These are phyloP conservation scores for Jaenimonas drosophilae DNA, from an alignment of 208 protist genomes.

Conservation along the genomic window DNA sequence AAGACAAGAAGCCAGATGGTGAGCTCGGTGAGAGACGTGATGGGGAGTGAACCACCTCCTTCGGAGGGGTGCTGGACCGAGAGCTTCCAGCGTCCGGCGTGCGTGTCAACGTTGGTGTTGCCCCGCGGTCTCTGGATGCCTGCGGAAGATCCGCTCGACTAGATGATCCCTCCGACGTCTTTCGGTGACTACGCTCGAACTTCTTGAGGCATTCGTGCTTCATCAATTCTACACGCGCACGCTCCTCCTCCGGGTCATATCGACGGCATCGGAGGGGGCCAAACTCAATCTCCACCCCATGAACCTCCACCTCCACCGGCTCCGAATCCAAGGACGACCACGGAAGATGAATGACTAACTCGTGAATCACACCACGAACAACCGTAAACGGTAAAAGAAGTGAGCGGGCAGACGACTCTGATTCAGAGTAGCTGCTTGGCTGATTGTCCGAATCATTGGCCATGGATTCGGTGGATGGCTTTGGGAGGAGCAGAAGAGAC, in stretches of 20 bases:
- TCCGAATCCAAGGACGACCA: slow-evolving; percentile 66
- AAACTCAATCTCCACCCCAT: slow-evolving; percentile 65
- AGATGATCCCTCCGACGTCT: not conserved
- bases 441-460: not conserved
- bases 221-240: slow-evolving; percentile 27
- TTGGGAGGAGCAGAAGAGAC: slow-evolving; percentile 11
- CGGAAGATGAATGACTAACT: slow-evolving; percentile 57
- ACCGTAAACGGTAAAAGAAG: slow-evolving; percentile 67
- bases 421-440: not conserved
- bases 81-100: no score
- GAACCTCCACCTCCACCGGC: slow-evolving; percentile 45
- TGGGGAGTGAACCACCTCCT: no score
- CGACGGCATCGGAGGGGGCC: slow-evolving; percentile 40
- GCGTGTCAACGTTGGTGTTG: no score
- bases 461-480: not conserved
- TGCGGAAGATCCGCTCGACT: not conserved
- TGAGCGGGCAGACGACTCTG: slow-evolving; percentile 17
- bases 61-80: no score
- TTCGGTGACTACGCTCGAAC: slow-evolving; percentile 34
- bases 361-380: slow-evolving; percentile 46
- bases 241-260: slow-evolving; percentile 43
- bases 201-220: slow-evolving; percentile 42
- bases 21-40: no score
- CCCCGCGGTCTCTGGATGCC: not conserved
- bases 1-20: slow-evolving; percentile 2